A percentile compares a stretch with the other conserved stretches of the same genome.
These are phyloP conservation scores for Trichomonascaceae sp. DNA, from an alignment of 1,139 yeast genomes.

Conservation along the genomic window DNA sequence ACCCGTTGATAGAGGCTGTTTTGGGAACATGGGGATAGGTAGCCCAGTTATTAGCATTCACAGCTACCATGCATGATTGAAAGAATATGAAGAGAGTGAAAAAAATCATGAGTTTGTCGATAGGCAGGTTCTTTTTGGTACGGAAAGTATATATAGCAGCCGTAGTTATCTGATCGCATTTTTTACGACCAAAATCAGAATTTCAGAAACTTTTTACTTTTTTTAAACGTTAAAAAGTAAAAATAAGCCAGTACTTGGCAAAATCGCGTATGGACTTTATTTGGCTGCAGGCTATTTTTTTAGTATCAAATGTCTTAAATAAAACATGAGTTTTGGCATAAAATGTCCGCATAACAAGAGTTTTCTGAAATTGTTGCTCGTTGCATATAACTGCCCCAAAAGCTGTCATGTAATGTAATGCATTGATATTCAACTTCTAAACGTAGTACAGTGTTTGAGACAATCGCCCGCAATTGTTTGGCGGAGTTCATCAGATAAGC, in stretches of 20 bases:
- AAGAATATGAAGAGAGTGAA: not conserved
- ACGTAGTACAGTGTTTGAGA: not conserved
- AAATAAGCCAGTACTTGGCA: not conserved
- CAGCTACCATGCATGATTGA: not conserved
- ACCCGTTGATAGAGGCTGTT: constrained; percentile 47
- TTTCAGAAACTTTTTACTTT: not conserved
- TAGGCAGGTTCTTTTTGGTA: not conserved
- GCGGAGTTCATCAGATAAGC: not conserved
- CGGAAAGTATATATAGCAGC: not conserved
- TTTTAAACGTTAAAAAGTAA: no score
- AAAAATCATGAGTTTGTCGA: not conserved
- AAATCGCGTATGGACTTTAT: no score
- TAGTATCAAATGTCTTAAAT: not conserved
- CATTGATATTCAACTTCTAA: not conserved
- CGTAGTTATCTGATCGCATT: not conserved
- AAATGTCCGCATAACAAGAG: no score
- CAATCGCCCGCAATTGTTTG: not conserved
- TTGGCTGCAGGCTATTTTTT: not conserved
- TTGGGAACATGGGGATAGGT: constrained; percentile 46
- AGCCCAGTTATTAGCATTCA: constrained; percentile 27
- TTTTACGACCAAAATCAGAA: not conserved
- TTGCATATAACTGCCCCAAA: not conserved
- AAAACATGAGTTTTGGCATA: no score
- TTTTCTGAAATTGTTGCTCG: not conserved
- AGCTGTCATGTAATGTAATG: not conserved